A percentile compares a stretch with the other conserved stretches of the same genome.
phyloP scores from a whole-genome alignment of 441 rosid species.

The Macaranga tanarius region DNA sequence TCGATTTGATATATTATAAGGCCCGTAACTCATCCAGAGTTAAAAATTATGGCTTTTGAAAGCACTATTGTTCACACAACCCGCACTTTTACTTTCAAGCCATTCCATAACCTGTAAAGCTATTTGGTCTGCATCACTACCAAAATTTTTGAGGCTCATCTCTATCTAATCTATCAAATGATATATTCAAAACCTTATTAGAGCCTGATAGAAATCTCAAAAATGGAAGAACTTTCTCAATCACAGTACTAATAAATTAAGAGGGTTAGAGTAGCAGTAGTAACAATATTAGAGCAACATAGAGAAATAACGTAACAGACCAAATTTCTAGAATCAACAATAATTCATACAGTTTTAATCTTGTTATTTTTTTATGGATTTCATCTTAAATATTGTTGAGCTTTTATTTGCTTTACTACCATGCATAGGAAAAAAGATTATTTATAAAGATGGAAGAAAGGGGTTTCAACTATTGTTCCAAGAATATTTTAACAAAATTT shows the following conservation, averaged over 20 bases:
- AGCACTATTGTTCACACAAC: too few relatives aligned
- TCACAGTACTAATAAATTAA: neutral
- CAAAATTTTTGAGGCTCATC: conserved; percentile 5
- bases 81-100: too few relatives aligned
- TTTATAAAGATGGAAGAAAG: neutral
- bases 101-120: too few relatives aligned
- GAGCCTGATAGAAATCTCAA: conserved; percentile 44
- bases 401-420: conserved; percentile 54
- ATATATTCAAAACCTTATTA: conserved; percentile 44
- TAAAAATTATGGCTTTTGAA: too few relatives aligned
- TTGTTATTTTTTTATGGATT: conserved; percentile 49
- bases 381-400: conserved; percentile 49
- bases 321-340: conserved; percentile 48
- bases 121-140: too few relatives aligned
- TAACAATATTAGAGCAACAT: conserved; percentile 22
- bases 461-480: too few relatives aligned
- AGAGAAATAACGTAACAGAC: conserved; percentile 46
- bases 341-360: conserved; percentile 36
- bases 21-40: too few relatives aligned
- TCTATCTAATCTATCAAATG: conserved; percentile 41
- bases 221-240: conserved; percentile 45
- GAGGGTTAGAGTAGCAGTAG: neutral
- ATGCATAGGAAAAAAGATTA: conserved; percentile 24
- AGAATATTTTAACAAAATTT: too few relatives aligned
- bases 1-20: too few relatives aligned